Conservation (phyloP, 108 stramenopile genomes). For the Conticribra guillardii region DNA sequence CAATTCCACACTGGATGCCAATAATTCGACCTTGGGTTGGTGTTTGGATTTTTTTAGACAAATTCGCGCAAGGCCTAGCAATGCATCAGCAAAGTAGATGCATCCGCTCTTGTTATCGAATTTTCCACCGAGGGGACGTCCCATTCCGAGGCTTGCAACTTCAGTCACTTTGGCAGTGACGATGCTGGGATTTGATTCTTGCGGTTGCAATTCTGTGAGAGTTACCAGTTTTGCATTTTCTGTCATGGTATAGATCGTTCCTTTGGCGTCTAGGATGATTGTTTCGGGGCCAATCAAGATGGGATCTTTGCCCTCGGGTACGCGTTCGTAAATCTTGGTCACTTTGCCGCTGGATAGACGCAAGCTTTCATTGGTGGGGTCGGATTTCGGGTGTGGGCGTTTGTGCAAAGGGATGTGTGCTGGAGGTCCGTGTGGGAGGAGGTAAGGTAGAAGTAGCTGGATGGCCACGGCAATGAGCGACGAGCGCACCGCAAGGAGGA, state of each 20-base stretch:
- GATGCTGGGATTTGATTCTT: slow-evolving; percentile 17
- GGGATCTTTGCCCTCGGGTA: slow-evolving; percentile 29
- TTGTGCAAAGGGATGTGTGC: neutral
- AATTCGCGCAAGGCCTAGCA: slow-evolving; percentile 63
- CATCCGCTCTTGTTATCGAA: slow-evolving; percentile 60
- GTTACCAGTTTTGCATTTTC: slow-evolving; percentile 57
- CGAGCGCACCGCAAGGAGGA: neutral
- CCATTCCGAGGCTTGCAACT: slow-evolving; percentile 59
- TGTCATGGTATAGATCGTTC: slow-evolving; percentile 58
- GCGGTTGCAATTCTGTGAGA: slow-evolving; percentile 43
- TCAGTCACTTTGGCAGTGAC: slow-evolving; percentile 47
- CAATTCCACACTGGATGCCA: slow-evolving; percentile 55
- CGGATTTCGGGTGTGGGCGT: neutral
- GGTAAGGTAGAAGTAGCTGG: neutral
- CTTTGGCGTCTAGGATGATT: slow-evolving; percentile 54
- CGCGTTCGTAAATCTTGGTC: slow-evolving; percentile 62
- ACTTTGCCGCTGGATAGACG: slow-evolving; percentile 50
- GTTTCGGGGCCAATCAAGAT: slow-evolving; percentile 66
- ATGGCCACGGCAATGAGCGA: neutral
- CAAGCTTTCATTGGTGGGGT: slow-evolving; percentile 27
- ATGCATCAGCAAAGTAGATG: slow-evolving; percentile 73
- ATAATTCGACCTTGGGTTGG: slow-evolving; percentile 61
- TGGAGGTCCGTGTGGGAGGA: neutral
- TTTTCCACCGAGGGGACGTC: slow-evolving; percentile 66
- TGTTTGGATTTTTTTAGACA: slow-evolving; percentile 14